Evolutionary conservation across 768 basidiomycete species (phyloP), one percentile per base, ranked within the genome.

Genomic region (Mycena sanguinolenta): DNA sequence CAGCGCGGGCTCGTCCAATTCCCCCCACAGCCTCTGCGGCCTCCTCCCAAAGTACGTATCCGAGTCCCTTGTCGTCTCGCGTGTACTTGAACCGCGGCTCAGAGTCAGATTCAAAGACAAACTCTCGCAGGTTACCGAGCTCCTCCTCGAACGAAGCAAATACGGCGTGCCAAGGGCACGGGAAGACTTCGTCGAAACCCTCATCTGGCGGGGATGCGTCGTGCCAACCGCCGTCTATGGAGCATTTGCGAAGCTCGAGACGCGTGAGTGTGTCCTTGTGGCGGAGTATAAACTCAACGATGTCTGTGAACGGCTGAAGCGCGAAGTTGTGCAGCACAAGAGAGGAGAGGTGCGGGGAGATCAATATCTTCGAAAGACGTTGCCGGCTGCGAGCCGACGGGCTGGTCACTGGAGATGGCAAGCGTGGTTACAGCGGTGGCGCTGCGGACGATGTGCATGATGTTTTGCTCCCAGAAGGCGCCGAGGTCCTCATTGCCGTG

Each of bases 161-260:
- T 0, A 72, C 25, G 17, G 52, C 32, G 27, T 53, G 25, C 71
- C 71, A 72, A 14, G 62, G 65, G 4, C 55, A 46, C 44, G 50
- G 58, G 34, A 54, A 70, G 12, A 9, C 36, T 16, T 7, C 9
- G 21, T 25, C 61, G 39, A 58, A 36, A 28, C 36, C 36, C 8
- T 14, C 36, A 14, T 38, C 14, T 14, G 36, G 36, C 36, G 36
- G 8, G 8, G 14, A 38, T 14, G 14, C 8, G 36, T 38, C 36
- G 36, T 6, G 36, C 14, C 6, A 38, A 38, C 36, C 36, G 28
- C 62, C 58, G 32, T 55, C 49, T 28, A 72, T 50, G 17, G 55
- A 44, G 58, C 66, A 68, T 0, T 32, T 42, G 58, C 28, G 38
- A n/a, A 72, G 58, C 53, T 72, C 53, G 8, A 72, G 71, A 27